Base-by-base conservation (phyloP, 164 flowering plant genomes). In the Annona squamosa region DNA sequence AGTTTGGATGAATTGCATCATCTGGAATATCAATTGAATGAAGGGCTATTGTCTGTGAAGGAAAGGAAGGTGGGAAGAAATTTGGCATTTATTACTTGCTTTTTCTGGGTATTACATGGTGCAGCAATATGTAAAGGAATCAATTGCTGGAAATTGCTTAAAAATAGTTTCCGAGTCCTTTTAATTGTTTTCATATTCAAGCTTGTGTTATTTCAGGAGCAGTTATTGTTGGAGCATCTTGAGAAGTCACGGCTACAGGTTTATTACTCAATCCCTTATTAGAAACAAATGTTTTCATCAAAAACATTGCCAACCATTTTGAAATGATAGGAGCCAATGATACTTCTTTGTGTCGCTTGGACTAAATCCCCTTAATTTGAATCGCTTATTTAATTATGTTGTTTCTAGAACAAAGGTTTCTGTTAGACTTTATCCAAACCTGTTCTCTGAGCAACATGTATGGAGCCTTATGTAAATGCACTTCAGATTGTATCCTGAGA, bases 231-330 rank as follows among this genome's bases (percentile, higher is more conserved):
- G 87, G 89, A 89, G 67, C 87, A 92, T 74, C 87, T 92, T 48
- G 91, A 89, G 77, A 82, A 82, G 72, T 87, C 92, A 65, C 84
- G 87, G 75, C 48, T 84, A 68, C 86, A 88, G 94, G 97, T 92
- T 81, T 4, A 19, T 52, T n/a, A n/a, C 13, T 52, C 13, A 52
- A 52, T 52, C 13, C 59, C 59, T 9, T 5, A 52, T 52, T 26
- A 26, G 37, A 26, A 52, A 52, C 7, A 16, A 52, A 10, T 52
- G 13, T 16, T 52, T 16, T 52, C 13, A 52, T 52, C 59, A 52
- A 52, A 26, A 52, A 52, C 59, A 9, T 52, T 52, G 9, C 3
- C 13, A 3, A 12, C 57, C 57, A 48, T 5, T 48, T 12, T 5
- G 12, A 4, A 48, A 48, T 2, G 10, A 48, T 48, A 7, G 6